These are phyloP conservation scores for Puccinia coronata DNA, from an alignment of 1,284 basidiomycete species.

Conservation along the genomic window DNA sequence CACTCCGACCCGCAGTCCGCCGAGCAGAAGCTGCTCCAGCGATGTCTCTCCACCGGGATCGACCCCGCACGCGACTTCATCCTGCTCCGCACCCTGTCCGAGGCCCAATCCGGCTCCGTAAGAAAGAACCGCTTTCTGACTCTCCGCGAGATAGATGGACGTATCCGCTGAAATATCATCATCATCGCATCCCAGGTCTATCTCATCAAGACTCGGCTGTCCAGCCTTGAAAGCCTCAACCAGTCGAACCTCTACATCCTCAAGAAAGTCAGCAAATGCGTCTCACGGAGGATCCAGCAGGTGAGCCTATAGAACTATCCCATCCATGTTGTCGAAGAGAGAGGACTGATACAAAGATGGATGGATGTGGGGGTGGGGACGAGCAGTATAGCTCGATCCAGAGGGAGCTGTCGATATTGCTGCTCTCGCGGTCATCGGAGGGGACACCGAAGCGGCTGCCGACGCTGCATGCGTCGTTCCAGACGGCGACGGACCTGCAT, in stretches of 20 bases:
- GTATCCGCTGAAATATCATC: too few species aligned
- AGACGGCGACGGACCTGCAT: constrained; percentile 70
- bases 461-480: constrained; percentile 73
- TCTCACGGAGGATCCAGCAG: constrained; percentile 4
- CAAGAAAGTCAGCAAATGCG: constrained; percentile 19
- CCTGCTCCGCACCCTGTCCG: constrained; percentile 1
- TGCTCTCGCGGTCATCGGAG: background rate
- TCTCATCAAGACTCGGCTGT: constrained; percentile 21
- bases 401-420: constrained; percentile 12
- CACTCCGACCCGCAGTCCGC: background rate
- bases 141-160: too few species aligned
- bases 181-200: background rate
- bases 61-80: background rate
- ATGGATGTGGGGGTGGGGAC: too few species aligned
- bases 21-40: background rate
- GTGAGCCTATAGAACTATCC: background rate
- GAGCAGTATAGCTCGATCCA: constrained; percentile 16
- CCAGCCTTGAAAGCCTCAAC: constrained; percentile 17
- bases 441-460: constrained; percentile 61
- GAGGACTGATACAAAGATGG: background rate
- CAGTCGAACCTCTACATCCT: constrained; percentile 28
- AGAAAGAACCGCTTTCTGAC: background rate
- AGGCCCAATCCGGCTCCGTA: background rate
- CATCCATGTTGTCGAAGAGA: background rate
- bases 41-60: background rate